phyloP scores from a whole-genome alignment of 176 grass and related monocot species.

The Dendrocalamus sinicus region DNA sequence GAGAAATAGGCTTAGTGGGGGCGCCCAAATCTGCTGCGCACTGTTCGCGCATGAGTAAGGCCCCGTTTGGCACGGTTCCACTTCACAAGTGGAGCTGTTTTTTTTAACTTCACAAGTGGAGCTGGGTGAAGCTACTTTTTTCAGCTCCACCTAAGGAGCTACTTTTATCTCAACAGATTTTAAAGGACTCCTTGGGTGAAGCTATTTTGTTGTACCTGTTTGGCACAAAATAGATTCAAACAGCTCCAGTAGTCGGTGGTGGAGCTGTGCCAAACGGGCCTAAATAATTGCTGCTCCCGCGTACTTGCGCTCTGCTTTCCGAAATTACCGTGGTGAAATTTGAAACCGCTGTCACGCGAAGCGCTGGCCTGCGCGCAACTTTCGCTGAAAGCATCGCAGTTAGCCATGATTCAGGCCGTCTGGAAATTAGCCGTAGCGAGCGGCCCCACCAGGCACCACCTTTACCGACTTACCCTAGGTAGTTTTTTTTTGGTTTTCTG shows the following conservation, averaged over 20 bases:
- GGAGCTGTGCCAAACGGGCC: too few species aligned
- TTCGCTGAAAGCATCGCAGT: neutral
- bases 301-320: neutral
- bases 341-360: neutral
- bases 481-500: neutral
- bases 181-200: too few species aligned
- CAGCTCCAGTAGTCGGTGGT: too few species aligned
- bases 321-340: slow-evolving; percentile 19
- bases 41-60: slow-evolving; percentile 34
- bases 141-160: too few species aligned
- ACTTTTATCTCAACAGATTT: too few species aligned
- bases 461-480: neutral
- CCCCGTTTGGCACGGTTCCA: too few species aligned
- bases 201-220: too few species aligned
- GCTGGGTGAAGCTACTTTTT: too few species aligned
- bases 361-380: neutral
- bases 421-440: neutral
- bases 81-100: too few species aligned
- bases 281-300: slow-evolving; percentile 16
- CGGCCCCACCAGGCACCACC: neutral
- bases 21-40: slow-evolving; percentile 16
- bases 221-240: too few species aligned
- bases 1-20: neutral
- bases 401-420: neutral
- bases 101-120: too few species aligned